Conservation (phyloP, 1,139 yeast species). For the Suhomyces wounanorum region DNA sequence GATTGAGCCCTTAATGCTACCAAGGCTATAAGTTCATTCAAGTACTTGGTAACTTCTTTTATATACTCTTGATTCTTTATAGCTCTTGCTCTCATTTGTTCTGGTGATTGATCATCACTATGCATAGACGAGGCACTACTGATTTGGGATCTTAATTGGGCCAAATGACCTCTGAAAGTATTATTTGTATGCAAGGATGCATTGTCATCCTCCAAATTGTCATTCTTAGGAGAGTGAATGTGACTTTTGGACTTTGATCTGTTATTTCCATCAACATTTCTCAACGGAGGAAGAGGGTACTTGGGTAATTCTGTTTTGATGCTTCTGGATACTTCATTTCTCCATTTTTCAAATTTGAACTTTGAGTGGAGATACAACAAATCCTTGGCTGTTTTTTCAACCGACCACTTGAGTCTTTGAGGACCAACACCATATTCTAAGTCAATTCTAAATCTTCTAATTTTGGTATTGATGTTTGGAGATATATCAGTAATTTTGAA, state of each 20-base stretch:
- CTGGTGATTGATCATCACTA: constrained; percentile 35
- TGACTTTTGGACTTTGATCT: not conserved
- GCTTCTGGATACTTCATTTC: constrained; percentile 34
- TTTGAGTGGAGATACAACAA: constrained; percentile 67
- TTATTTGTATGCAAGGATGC: constrained; percentile 22
- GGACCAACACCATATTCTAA: constrained; percentile 90
- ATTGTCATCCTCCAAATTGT: constrained; percentile 13
- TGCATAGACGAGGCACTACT: constrained; percentile 31
- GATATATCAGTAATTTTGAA: constrained; percentile 61
- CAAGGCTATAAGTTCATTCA: constrained; percentile 58
- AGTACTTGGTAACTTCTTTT: constrained; percentile 57
- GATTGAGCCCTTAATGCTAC: constrained; percentile 78
- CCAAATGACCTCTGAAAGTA: constrained; percentile 28
- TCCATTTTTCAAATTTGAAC: constrained; percentile 54
- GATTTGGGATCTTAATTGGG: constrained; percentile 35
- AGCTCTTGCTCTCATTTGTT: constrained; percentile 26
- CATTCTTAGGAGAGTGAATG: not conserved
- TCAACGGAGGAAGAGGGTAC: constrained; percentile 38
- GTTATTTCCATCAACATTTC: constrained; percentile 15
- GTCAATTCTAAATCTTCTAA: constrained; percentile 62
- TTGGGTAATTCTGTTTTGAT: constrained; percentile 42
- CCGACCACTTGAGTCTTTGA: constrained; percentile 76
- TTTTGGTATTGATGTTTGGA: constrained; percentile 41
- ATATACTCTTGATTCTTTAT: constrained; percentile 41
- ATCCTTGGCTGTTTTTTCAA: constrained; percentile 73